Evolutionary conservation across 2,329 filamentous ascomycete species (phyloP).

Genomic region (Colletotrichum chrysophilum): DNA sequence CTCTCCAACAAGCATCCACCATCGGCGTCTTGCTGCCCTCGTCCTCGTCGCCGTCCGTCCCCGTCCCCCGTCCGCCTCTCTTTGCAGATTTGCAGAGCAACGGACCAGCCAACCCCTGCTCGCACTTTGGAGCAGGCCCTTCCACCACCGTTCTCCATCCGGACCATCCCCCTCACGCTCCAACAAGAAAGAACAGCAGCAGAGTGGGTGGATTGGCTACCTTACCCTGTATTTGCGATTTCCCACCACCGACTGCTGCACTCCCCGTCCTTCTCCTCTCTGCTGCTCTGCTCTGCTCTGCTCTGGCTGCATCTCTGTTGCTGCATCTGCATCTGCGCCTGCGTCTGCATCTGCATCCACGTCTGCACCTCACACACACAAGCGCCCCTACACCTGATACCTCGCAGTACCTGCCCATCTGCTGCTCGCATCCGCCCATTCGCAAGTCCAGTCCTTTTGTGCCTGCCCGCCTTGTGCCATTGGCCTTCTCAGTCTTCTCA

Average conservation of each 20-base stretch:
- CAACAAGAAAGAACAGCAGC: background rate
- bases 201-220: background rate
- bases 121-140: background rate
- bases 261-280: background rate
- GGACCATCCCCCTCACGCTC: background rate
- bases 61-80: background rate
- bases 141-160: background rate
- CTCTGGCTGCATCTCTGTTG: constrained; percentile 7
- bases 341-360: background rate
- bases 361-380: background rate
- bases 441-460: background rate
- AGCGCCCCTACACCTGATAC: background rate
- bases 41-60: background rate
- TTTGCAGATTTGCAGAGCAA: background rate
- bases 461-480: background rate
- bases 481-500: background rate
- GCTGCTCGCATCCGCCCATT: background rate
- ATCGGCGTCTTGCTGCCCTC: background rate
- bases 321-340: background rate
- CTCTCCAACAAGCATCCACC: background rate
- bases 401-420: background rate
- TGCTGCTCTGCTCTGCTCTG: constrained; percentile 3
- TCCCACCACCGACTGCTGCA: background rate
- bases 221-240: background rate
- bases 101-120: background rate